Conservation (phyloP, 306 rosid species). For the Ochetophila trinervis region DNA sequence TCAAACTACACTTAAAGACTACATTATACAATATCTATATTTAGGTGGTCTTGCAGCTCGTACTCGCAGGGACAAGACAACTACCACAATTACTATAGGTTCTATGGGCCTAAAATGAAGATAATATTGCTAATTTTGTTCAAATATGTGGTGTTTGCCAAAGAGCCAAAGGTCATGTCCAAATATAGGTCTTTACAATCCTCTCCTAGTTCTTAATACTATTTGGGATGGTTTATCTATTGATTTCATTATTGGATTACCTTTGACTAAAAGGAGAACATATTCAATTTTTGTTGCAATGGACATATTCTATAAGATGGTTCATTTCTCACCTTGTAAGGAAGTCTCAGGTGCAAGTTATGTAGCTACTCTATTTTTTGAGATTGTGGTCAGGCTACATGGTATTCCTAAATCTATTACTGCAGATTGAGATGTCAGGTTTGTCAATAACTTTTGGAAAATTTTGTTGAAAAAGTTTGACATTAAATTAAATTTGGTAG, state of each 20-base stretch:
- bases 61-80: not conserved
- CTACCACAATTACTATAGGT: too few species aligned
- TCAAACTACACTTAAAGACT: not conserved
- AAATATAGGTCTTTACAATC: not conserved
- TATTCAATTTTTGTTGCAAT: not conserved
- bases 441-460: not conserved
- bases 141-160: not conserved
- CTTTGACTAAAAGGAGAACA: not conserved
- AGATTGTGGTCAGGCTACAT: not conserved
- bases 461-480: too few species aligned
- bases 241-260: not conserved
- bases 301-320: constrained; percentile 2
- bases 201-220: not conserved
- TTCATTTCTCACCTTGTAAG: not conserved
- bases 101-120: too few species aligned
- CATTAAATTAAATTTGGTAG: too few species aligned
- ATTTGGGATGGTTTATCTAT: not conserved
- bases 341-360: not conserved
- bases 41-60: too few species aligned
- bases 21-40: not conserved
- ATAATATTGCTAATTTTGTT: not conserved
- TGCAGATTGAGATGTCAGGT: not conserved
- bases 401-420: not conserved
- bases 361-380: not conserved
- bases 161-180: not conserved